A percentile compares a stretch with the other conserved stretches of the same genome.
phyloP scores from a whole-genome alignment of 1,284 basidiomycete genomes.

The Amylostereum areolatum region DNA sequence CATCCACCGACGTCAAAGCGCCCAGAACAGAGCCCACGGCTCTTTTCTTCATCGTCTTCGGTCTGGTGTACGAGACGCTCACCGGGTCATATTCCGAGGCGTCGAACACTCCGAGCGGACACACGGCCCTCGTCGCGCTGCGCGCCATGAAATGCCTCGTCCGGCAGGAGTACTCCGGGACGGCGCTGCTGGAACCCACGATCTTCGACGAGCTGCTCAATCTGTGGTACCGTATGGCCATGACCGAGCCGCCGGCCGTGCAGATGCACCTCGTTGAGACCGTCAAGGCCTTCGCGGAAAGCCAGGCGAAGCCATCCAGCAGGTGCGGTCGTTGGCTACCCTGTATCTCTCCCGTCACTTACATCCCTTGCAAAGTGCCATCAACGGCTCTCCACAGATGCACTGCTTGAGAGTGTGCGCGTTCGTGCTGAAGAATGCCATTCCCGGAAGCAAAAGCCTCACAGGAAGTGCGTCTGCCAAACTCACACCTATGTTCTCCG shows the following conservation, averaged over 20 bases:
- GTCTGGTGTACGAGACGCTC: constrained; percentile 88
- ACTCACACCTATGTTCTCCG: too few species aligned
- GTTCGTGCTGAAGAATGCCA: constrained; percentile 46
- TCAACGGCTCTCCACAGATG: constrained; percentile 29
- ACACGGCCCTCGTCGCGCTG: constrained; percentile 56
- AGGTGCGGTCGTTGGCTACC: constrained; percentile 13
- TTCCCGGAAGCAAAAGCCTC: constrained; percentile 11
- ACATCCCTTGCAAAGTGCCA: background rate
- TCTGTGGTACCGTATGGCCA: constrained; percentile 83
- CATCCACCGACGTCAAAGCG: constrained; percentile 19
- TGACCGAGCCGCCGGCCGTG: constrained; percentile 76
- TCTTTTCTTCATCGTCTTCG: constrained; percentile 89
- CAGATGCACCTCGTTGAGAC: constrained; percentile 77
- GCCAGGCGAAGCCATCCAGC: constrained; percentile 18
- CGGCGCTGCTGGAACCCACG: constrained; percentile 70
- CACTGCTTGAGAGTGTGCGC: constrained; percentile 82
- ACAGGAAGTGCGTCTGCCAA: too few species aligned
- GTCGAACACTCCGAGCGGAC: constrained; percentile 17
- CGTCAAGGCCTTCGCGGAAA: constrained; percentile 27
- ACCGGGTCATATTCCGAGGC: constrained; percentile 47
- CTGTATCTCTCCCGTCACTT: constrained; percentile 14
- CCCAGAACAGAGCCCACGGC: constrained; percentile 67
- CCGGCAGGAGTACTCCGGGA: constrained; percentile 74
- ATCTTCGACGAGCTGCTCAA: constrained; percentile 90
- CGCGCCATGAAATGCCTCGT: constrained; percentile 78